Percentiles rank a stretch among this genome's conserved stretches.
Evolutionary conservation across 768 basidiomycete genomes (phyloP).

Genomic region (Termitomyces bulborhizus): DNA sequence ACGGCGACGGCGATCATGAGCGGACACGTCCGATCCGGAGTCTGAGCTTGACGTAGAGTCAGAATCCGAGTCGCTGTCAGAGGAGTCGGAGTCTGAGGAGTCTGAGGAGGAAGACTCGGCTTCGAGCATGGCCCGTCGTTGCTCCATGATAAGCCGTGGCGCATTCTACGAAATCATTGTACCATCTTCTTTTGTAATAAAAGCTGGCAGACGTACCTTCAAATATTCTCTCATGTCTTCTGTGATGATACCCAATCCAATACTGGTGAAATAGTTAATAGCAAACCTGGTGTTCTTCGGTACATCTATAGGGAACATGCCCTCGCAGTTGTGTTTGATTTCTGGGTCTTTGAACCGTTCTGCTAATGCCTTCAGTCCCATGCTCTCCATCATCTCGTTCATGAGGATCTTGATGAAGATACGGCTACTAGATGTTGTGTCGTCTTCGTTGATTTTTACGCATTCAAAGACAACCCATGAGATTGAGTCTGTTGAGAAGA

Average conservation of each 20-base stretch:
- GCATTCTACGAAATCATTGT: conserved; percentile 59
- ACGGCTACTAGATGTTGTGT: conserved; percentile 92
- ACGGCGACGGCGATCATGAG: conserved; percentile 19
- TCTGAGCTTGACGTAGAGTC: conserved; percentile 17
- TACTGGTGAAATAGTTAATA: conserved; percentile 97
- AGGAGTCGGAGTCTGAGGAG: conserved; percentile 34
- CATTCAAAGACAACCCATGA: conserved; percentile 84
- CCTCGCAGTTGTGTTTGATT: conserved; percentile 60
- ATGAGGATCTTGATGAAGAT: conserved; percentile 98
- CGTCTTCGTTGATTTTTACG: conserved; percentile 94
- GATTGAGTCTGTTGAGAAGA: conserved; percentile 79
- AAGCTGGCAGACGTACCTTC: conserved; percentile 50
- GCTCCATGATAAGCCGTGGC: conserved; percentile 89
- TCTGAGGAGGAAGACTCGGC: conserved; percentile 41
- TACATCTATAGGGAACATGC: conserved; percentile 94
- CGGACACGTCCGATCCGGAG: conserved; percentile 15
- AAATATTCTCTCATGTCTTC: conserved; percentile 97
- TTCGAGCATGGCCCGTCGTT: conserved; percentile 82
- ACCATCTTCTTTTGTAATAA: neutral
- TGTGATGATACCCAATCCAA: conserved; percentile 85
- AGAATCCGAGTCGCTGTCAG: conserved; percentile 19
- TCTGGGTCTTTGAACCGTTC: conserved; percentile 90
- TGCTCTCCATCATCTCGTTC: conserved; percentile 89
- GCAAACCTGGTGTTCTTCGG: conserved; percentile 95
- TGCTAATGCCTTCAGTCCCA: conserved; percentile 83